These are phyloP conservation scores for Tricholoma bakamatsutake DNA, from an alignment of 768 basidiomycete species.

Conservation along the genomic window DNA sequence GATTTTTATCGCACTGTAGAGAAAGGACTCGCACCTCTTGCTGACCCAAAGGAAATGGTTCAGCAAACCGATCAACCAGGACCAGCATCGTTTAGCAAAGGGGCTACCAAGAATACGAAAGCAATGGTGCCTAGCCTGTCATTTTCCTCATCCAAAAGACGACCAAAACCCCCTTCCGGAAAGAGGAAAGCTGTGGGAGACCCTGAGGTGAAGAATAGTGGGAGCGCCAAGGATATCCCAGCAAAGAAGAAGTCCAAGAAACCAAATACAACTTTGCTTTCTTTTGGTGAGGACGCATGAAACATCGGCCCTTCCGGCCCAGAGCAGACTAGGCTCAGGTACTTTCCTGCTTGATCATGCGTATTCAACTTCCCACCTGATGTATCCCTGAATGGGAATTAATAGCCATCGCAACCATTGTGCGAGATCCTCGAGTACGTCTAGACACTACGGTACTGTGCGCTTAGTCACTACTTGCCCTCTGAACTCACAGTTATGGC, in stretches of 20 bases:
- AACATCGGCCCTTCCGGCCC: background rate
- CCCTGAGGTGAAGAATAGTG: constrained; percentile 24
- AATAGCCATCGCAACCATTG: background rate
- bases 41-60: constrained; percentile 26
- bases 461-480: too few relatives aligned
- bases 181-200: constrained; percentile 36
- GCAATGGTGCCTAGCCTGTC: constrained; percentile 28
- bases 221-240: constrained; percentile 18
- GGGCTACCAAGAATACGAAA: constrained; percentile 13
- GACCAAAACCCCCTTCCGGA: constrained; percentile 20
- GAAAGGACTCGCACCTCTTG: constrained; percentile 54
- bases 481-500: too few relatives aligned
- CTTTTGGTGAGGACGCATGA: constrained; percentile 55
- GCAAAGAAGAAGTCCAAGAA: constrained; percentile 56
- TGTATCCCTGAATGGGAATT: background rate
- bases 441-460: too few relatives aligned
- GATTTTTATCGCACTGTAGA: constrained; percentile 30
- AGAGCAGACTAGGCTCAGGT: background rate
- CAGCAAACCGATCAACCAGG: constrained; percentile 8
- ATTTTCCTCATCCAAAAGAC: constrained; percentile 37
- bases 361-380: too few relatives aligned
- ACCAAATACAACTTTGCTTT: constrained; percentile 41
- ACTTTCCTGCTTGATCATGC: background rate
- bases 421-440: too few relatives aligned
- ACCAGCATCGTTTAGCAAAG: constrained; percentile 10